Base-by-base conservation (phyloP, 176 grass and related monocot genomes). In the Aegilops speltoides region DNA sequence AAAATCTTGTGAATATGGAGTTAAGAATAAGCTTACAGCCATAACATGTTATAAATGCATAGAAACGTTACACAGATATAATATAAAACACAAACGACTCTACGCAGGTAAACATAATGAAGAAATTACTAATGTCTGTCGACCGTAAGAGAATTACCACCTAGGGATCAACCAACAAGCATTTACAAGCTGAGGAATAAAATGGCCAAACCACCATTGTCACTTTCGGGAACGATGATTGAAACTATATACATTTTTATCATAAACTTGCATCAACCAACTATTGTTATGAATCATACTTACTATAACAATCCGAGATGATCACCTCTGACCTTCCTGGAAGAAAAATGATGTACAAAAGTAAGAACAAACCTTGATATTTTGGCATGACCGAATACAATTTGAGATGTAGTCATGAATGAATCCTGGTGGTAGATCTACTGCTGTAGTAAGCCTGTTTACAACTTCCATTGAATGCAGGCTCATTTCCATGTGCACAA, bases 391-490 rank as follows among this genome's bases (percentile, higher is more conserved):
- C 82, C 65, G 79, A 74, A 98, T 98, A 86, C 97, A 98, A 26
- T 96, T 98, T 78, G 93, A 96, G 82, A 98, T 96, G 89, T 98
- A 98, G 88, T 94, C 90, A 79, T 98, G 97, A 81, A 96, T 89
- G 38, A 96, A 96, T 82, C 91, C 97, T 80, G 92, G 90, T 20
- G 93, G 93, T 67, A 98, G 89, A 82, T 88, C 85, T 68, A 96
- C 94, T 78, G 90, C 88, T 68, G 90, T 94, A 46, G 97, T 98
- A 59, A 98, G 97, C 86, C 90, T 94, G 80, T 98, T 98, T 77
- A 98, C 94, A 85, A 98, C 97, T 94, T 96, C 97, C 97, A 98
- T 98, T 25, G 97, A 98, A 88, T 96, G 94, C 50, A 98, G 81
- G 65, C 97, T 98, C 97, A 98, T 98, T 70, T 98, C 87, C 97